phyloP scores from a whole-genome alignment of 768 basidiomycete species.

The Trametes maxima region DNA sequence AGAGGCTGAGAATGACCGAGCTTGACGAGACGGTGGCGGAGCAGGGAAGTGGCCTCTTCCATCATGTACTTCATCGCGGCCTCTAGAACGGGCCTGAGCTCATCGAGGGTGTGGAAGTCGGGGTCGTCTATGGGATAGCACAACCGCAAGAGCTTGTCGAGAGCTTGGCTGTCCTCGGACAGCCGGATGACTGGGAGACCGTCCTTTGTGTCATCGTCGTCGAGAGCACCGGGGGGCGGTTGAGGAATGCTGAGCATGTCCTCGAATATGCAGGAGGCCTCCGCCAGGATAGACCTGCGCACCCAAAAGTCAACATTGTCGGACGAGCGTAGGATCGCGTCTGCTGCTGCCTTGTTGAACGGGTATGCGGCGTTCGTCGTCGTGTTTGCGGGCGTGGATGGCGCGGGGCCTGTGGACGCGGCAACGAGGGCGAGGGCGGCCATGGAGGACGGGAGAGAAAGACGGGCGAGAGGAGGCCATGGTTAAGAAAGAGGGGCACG shows the following conservation, averaged over 20 bases:
- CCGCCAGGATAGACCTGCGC: constrained; percentile 17
- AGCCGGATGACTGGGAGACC: constrained; percentile 21
- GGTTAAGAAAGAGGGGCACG: constrained; percentile 5
- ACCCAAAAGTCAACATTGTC: constrained; percentile 26
- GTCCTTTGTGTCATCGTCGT: constrained; percentile 15
- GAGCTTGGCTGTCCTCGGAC: constrained; percentile 18
- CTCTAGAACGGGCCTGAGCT: constrained; percentile 23
- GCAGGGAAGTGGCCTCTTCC: constrained; percentile 20
- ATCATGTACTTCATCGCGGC: constrained; percentile 29
- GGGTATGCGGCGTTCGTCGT: constrained; percentile 19
- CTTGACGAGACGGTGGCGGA: constrained; percentile 13
- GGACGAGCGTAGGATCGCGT: constrained; percentile 21
- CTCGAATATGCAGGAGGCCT: constrained; percentile 24
- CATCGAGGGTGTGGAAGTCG: constrained; percentile 16
- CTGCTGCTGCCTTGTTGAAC: constrained; percentile 24
- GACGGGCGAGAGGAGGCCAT: neutral
- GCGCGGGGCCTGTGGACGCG: neutral
- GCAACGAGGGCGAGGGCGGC: neutral
- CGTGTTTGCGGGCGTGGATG: neutral
- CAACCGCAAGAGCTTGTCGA: constrained; percentile 21
- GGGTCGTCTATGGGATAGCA: constrained; percentile 26
- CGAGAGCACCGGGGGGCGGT: constrained; percentile 7
- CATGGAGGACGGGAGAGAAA: constrained; percentile 2
- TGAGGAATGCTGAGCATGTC: constrained; percentile 28
- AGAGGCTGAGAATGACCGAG: constrained; percentile 24